These are phyloP conservation scores for Colletotrichum musicola DNA, from an alignment of 2,329 filamentous ascomycete genomes.

Conservation along the genomic window DNA sequence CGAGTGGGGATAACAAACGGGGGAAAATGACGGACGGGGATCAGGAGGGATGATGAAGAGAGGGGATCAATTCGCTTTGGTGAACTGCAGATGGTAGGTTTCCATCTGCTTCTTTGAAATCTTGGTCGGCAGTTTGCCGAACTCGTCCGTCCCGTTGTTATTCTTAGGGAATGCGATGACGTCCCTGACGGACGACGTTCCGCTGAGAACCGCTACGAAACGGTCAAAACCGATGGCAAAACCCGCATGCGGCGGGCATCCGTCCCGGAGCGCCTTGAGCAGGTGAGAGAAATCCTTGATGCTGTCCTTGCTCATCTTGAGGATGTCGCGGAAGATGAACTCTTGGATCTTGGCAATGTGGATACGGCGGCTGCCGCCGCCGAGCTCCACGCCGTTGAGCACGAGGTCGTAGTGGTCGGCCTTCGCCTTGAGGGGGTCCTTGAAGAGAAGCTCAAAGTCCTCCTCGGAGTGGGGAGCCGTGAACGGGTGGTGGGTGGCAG, in stretches of 20 bases:
- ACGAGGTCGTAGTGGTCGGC: slow-evolving; percentile 97
- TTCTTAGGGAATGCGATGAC: slow-evolving; percentile 98
- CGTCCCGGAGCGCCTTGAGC: slow-evolving; percentile 82
- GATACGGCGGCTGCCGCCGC: slow-evolving; percentile 92
- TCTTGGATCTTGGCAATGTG: slow-evolving; percentile 87
- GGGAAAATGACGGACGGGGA: no score
- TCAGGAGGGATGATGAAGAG: no score
- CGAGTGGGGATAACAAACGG: no score
- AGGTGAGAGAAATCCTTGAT: slow-evolving; percentile 88
- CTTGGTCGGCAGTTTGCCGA: slow-evolving; percentile 81
- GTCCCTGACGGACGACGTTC: slow-evolving; percentile 83
- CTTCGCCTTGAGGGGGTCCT: slow-evolving; percentile 76
- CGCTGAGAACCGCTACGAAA: slow-evolving; percentile 82
- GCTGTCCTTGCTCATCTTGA: slow-evolving; percentile 80
- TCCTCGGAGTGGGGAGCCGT: slow-evolving; percentile 81
- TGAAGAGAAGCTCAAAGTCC: slow-evolving; percentile 81
- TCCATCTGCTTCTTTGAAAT: slow-evolving; percentile 70
- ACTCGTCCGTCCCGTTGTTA: slow-evolving; percentile 86
- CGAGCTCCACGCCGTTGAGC: slow-evolving; percentile 93
- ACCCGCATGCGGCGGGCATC: slow-evolving; percentile 94
- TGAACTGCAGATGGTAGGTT: slow-evolving; percentile 59
- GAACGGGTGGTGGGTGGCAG: slow-evolving; percentile 94
- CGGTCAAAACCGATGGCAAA: slow-evolving; percentile 94
- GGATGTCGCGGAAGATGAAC: slow-evolving; percentile 84
- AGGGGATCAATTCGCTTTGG: slow-evolving; percentile 3